These are phyloP conservation scores for Dioscorea dumetorum DNA, from an alignment of 106 monocot species.

Conservation along the genomic window DNA sequence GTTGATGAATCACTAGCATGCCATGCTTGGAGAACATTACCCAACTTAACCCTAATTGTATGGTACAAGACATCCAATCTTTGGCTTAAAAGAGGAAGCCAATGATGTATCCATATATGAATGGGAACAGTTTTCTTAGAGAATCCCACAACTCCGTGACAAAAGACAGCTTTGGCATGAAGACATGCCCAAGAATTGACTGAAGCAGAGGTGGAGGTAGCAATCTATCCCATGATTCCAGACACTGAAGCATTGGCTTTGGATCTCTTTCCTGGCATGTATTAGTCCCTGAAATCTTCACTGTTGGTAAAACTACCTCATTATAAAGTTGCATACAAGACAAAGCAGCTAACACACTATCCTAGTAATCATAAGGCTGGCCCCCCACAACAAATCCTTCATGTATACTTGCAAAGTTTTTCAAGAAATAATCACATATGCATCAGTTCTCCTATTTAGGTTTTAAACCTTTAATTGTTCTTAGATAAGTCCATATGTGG, in stretches of 20 bases:
- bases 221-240: constrained; percentile 73
- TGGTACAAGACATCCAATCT: constrained; percentile 66
- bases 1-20: constrained; percentile 75
- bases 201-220: constrained; percentile 71
- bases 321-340: constrained; percentile 65
- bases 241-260: constrained; percentile 83
- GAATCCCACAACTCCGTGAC: constrained; percentile 88
- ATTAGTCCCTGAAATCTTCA: constrained; percentile 81
- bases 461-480: too few species aligned
- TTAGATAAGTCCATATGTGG: too few species aligned
- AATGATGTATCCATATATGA: constrained; percentile 85
- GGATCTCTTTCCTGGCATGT: constrained; percentile 88
- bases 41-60: constrained; percentile 66
- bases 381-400: constrained; percentile 80
- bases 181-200: constrained; percentile 71
- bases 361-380: constrained; percentile 75
- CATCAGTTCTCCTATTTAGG: too few species aligned
- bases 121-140: constrained; percentile 65
- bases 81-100: constrained; percentile 77
- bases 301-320: constrained; percentile 75
- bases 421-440: too few species aligned
- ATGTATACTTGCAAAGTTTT: too few species aligned
- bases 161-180: constrained; percentile 76
- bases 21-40: constrained; percentile 75
- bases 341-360: constrained; percentile 21